A percentile compares a stretch with the other conserved stretches of the same genome.
Conservation (phyloP, 495 filamentous ascomycete genomes). For the Massariosphaeria phaeospora region DNA sequence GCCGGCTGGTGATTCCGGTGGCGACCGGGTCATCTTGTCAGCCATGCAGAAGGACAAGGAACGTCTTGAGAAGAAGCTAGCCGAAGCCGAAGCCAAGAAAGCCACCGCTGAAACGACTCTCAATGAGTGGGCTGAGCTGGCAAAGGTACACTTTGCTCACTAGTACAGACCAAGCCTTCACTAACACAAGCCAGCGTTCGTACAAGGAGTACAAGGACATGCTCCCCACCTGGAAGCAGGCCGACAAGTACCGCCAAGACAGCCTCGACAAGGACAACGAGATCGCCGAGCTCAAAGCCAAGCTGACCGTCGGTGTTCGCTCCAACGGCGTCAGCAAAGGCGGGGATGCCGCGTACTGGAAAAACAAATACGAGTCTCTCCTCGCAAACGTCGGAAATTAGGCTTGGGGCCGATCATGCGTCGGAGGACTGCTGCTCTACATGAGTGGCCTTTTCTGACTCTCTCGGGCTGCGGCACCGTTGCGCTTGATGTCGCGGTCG, state of each 20-base stretch:
- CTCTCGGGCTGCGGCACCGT: no score
- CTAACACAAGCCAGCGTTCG: background rate
- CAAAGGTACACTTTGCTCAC: background rate
- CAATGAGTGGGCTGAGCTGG: background rate
- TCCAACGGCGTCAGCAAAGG: background rate
- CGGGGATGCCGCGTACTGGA: background rate
- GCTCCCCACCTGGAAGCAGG: constrained; percentile 1
- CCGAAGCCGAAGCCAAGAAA: background rate
- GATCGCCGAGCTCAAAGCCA: background rate
- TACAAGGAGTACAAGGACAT: constrained; percentile 9
- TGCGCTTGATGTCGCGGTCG: no score
- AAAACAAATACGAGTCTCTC: background rate
- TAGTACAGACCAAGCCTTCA: background rate
- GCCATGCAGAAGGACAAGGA: background rate
- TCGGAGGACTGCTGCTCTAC: no score
- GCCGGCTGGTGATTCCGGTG: background rate
- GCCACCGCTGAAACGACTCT: background rate
- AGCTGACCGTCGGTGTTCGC: background rate
- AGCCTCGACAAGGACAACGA: background rate
- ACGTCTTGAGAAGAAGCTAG: background rate
- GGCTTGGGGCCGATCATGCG: no score
- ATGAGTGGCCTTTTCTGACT: no score
- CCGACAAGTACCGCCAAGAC: background rate
- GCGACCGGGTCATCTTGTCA: background rate
- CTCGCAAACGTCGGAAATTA: background rate